Percentiles rank a stretch among this genome's conserved stretches.
phyloP scores from a whole-genome alignment of 495 filamentous ascomycete genomes.

The Penicillium nucicola region DNA sequence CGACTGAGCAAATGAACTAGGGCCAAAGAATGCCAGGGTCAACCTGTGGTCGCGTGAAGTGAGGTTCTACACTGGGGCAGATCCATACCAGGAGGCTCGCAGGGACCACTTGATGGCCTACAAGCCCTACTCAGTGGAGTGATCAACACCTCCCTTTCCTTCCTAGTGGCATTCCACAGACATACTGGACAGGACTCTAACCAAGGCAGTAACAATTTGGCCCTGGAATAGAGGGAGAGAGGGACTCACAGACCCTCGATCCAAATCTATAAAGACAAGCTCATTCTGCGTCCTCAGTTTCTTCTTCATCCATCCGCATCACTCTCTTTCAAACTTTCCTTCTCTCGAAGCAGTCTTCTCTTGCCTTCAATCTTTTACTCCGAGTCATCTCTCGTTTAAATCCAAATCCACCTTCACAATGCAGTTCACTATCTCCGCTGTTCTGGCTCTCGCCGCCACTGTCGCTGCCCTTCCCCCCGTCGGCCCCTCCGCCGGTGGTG shows the following conservation, averaged over 20 bases:
- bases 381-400: constrained; percentile 31
- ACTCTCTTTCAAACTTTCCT: constrained; percentile 26
- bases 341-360: constrained; percentile 28
- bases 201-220: constrained; percentile 5
- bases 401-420: constrained; percentile 40
- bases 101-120: constrained; percentile 8
- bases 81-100: constrained; percentile 32
- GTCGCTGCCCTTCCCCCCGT: constrained; percentile 24
- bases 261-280: constrained; percentile 37
- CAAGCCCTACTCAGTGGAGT: constrained; percentile 16
- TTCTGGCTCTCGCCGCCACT: constrained; percentile 30
- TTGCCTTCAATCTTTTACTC: constrained; percentile 19
- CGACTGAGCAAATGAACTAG: background rate
- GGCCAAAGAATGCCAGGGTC: constrained; percentile 14
- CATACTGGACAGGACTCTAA: constrained; percentile 13
- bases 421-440: constrained; percentile 30
- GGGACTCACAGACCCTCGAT: constrained; percentile 22
- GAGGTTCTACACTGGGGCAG: constrained; percentile 8
- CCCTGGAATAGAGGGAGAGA: constrained; percentile 8
- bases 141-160: constrained; percentile 23
- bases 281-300: constrained; percentile 8
- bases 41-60: constrained; percentile 12
- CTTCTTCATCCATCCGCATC: constrained; percentile 34
- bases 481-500: constrained; percentile 4
- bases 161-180: constrained; percentile 32